These are phyloP conservation scores for Flaveria sonorensis DNA, from an alignment of 129 eudicot species.

Conservation along the genomic window DNA sequence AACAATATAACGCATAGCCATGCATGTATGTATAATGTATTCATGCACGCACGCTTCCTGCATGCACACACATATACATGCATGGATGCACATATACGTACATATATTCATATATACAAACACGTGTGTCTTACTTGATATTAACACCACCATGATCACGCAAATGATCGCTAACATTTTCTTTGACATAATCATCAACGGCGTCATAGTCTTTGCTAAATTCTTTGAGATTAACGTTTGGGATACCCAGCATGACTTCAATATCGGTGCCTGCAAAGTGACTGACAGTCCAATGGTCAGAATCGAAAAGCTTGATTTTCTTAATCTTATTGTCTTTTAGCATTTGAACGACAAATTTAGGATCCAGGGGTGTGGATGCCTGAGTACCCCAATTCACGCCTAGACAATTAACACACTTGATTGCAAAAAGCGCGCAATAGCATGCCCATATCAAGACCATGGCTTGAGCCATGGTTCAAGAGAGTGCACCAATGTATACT, in stretches of 20 bases:
- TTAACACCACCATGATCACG: slow-evolving; percentile 38
- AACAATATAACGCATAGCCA: background rate
- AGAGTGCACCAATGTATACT: background rate
- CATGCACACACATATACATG: background rate
- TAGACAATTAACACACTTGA: slow-evolving; percentile 18
- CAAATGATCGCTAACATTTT: slow-evolving; percentile 42
- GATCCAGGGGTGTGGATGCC: slow-evolving; percentile 42
- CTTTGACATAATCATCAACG: slow-evolving; percentile 46
- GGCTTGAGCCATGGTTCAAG: slow-evolving; percentile 45
- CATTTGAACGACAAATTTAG: slow-evolving; percentile 42
- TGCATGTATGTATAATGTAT: background rate
- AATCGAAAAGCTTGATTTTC: slow-evolving; percentile 60
- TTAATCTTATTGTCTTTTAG: slow-evolving; percentile 51
- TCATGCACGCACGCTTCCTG: too few species aligned
- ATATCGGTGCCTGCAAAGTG: slow-evolving; percentile 52
- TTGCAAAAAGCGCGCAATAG: slow-evolving; percentile 17
- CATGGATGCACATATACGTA: background rate
- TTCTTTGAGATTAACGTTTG: slow-evolving; percentile 37
- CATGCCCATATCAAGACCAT: slow-evolving; percentile 47
- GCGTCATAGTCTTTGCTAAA: slow-evolving; percentile 27
- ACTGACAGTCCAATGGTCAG: slow-evolving; percentile 41
- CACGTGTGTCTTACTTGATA: slow-evolving; percentile 39
- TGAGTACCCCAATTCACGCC: slow-evolving; percentile 64
- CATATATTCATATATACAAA: background rate
- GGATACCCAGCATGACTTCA: slow-evolving; percentile 53